Base-by-base conservation (phyloP, 306 rosid species). In the Glycine latifolia region DNA sequence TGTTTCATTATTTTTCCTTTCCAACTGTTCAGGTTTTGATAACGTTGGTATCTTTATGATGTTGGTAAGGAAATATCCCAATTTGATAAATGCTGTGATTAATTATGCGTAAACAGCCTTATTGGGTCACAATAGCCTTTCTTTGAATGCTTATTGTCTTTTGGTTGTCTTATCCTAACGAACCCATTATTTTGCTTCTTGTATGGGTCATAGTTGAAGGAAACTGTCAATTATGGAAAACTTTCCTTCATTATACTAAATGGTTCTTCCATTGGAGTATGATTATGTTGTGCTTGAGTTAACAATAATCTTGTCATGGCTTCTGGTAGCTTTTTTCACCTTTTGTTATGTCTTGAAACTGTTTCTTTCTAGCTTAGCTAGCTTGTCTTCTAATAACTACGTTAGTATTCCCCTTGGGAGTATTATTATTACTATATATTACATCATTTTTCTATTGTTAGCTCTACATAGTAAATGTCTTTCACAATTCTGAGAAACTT, bases 51-150 rank as follows among this genome's bases (percentile, higher is more conserved):
- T 70, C 65, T 76, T 16, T 11, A 67, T 60, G 68, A 50, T 72
- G 65, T 43, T 52, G 46, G 61, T 20, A 43, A 77, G 74, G 14
- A 82, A 76, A 55, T 65, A 14, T 63, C 46, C 37, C 14, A 43
- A 39, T 83, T 71, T 44, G 16, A 17, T 58, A 55, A 86, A 77
- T 78, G 35, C 68, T 63, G 20, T 61, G 65, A 71, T 81, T 17
- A 50, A 10, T 60, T 66, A 56, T 72, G 52, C 81, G 54, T 41
- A 70, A 66, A 56, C 20, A 65, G 52, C 70, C 62, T 55, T 75
- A 75, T 16, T 52, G 59, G 75, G 66, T 70, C 4, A 43, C 65
- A 72, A 17, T 31, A 67, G 48, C 17, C 10, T 47, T 55, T 71
- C 9, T 65, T 56, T 4, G 12, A 16, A 48, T 55, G 52, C 60